Conservation (phyloP, 176 grass and related monocot species). For the maize (Zea mays) region Zm-B73-REFERENCE-NAM-5.0 NC_050099.1:87422001-87422500, state of each 20-base stretch:
- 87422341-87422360: not conserved
- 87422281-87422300: not conserved
- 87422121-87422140: not conserved
- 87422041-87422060: not conserved
- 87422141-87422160: not conserved
- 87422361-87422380: not conserved
- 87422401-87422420: slow-evolving; percentile 97
- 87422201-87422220: slow-evolving; percentile 3
- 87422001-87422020: not conserved
- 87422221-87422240: not conserved
- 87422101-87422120: not conserved
- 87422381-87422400: slow-evolving; percentile 95
- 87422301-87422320: not conserved
- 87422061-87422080: slow-evolving; percentile 1
- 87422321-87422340: slow-evolving; percentile 13
- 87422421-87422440: slow-evolving; percentile 94
- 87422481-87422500: slow-evolving; percentile 89
- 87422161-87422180: not conserved
- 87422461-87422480: slow-evolving; percentile 94
- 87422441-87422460: slow-evolving; percentile 84
- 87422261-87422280: not conserved
- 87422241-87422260: not conserved
- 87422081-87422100: slow-evolving; percentile 6
- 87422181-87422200: slow-evolving; percentile 16
- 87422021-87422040: not conserved